Conservation (phyloP, 179 eudicot species). For the Corrigiola litoralis region DNA sequence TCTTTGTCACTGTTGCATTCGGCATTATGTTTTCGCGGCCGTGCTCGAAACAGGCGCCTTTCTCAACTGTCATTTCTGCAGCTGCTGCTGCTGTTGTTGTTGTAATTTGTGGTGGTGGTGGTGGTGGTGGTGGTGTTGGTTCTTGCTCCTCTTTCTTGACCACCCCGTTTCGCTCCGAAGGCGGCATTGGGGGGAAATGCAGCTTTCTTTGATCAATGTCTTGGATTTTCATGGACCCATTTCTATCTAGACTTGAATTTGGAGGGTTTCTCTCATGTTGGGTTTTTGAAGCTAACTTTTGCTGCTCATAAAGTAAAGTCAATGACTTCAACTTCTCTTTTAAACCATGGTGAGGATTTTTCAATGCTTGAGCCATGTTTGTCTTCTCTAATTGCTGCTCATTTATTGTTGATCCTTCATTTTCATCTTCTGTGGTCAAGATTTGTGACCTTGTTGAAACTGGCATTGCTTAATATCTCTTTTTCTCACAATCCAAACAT, state of each 20-base stretch:
- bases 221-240: constrained; percentile 16
- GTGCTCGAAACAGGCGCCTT: constrained; percentile 29
- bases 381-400: constrained; percentile 27
- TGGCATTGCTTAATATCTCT: constrained; percentile 48
- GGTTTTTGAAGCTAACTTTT: constrained; percentile 46
- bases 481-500: constrained; percentile 33
- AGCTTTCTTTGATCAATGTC: constrained; percentile 21
- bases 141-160: constrained; percentile 17
- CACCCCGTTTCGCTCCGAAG: constrained; percentile 8
- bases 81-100: neutral
- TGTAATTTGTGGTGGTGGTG: neutral
- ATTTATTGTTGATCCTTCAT: constrained; percentile 18
- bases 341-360: constrained; percentile 79
- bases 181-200: constrained; percentile 13
- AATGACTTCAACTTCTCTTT: constrained; percentile 80
- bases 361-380: constrained; percentile 25
- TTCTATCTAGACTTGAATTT: constrained; percentile 19
- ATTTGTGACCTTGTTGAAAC: constrained; percentile 81
- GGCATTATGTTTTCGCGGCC: constrained; percentile 43
- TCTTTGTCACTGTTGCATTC: constrained; percentile 38
- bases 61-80: neutral
- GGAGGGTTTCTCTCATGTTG: constrained; percentile 20
- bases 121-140: neutral
- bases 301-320: constrained; percentile 73
- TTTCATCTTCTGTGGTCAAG: constrained; percentile 27